Evolutionary conservation across 2,329 filamentous ascomycete species (phyloP).

Genomic region (Xylaria sp.): DNA sequence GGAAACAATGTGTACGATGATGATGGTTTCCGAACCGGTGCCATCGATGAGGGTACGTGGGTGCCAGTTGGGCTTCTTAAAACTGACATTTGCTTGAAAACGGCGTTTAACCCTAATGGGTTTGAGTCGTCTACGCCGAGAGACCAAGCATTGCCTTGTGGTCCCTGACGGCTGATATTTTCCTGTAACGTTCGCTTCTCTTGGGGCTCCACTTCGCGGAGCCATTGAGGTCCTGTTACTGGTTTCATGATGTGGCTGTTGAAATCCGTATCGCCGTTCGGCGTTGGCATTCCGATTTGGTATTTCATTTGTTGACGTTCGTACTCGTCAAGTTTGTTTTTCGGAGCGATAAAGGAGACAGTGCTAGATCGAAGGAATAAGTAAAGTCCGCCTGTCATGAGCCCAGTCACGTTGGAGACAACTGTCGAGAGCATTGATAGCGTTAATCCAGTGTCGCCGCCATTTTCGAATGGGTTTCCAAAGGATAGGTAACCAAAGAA

Average conservation of each 20-base stretch:
- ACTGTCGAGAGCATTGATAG: slow-evolving; percentile 73
- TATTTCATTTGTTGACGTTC: slow-evolving; percentile 58
- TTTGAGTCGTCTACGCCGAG: slow-evolving; percentile 44
- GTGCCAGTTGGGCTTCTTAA: slow-evolving; percentile 48
- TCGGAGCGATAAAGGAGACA: slow-evolving; percentile 63
- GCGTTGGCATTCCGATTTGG: slow-evolving; percentile 39
- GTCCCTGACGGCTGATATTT: slow-evolving; percentile 45
- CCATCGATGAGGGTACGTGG: slow-evolving; percentile 43
- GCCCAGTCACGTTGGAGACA: slow-evolving; percentile 71
- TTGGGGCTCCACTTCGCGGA: slow-evolving; percentile 51
- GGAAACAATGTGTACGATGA: slow-evolving; percentile 55
- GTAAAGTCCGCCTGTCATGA: slow-evolving; percentile 72
- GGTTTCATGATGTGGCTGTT: slow-evolving; percentile 52
- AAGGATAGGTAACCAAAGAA: slow-evolving; percentile 70
- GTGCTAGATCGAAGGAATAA: slow-evolving; percentile 73
- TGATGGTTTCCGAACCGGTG: slow-evolving; percentile 51
- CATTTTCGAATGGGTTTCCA: slow-evolving; percentile 49
- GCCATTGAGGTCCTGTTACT: slow-evolving; percentile 44
- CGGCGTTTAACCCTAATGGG: slow-evolving; percentile 50
- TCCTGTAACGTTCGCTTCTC: slow-evolving; percentile 51
- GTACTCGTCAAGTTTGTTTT: slow-evolving; percentile 58
- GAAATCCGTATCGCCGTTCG: slow-evolving; percentile 44
- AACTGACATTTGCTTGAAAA: slow-evolving; percentile 42
- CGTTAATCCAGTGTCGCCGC: slow-evolving; percentile 58
- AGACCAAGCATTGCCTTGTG: slow-evolving; percentile 35